These are phyloP conservation scores for Globisporangium polare DNA, from an alignment of 352 stramenopile genomes.

Conservation along the genomic window DNA sequence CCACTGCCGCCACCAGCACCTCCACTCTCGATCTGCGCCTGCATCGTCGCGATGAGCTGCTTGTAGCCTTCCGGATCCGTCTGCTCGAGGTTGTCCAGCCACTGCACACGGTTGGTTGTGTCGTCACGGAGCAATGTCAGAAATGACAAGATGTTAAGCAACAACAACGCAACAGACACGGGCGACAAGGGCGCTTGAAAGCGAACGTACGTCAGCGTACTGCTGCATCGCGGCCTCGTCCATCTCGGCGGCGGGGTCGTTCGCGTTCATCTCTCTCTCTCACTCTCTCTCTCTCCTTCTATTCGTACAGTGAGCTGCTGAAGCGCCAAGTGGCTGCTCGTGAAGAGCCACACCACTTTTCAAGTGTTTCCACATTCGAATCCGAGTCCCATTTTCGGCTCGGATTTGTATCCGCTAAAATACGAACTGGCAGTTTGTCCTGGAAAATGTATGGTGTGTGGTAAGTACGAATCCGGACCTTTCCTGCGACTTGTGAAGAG, in stretches of 20 bases:
- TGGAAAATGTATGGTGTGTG: not conserved
- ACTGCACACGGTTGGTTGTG: constrained; percentile 25
- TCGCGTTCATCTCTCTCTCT: not conserved
- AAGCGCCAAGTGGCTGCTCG: not conserved
- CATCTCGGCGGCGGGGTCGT: constrained; percentile 23
- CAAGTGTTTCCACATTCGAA: not conserved
- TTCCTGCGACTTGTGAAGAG: not conserved
- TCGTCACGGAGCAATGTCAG: not conserved
- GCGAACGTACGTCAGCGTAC: constrained; percentile 55
- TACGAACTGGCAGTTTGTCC: not conserved
- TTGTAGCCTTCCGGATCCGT: constrained; percentile 67
- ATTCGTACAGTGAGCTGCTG: not conserved
- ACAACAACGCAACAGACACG: not conserved
- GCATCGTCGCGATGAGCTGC: constrained; percentile 60
- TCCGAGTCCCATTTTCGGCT: not conserved
- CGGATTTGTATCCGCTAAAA: not conserved
- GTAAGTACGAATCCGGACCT: not conserved
- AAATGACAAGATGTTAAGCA: not conserved
- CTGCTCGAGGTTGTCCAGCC: constrained; percentile 65
- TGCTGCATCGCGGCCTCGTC: constrained; percentile 63
- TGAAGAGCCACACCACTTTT: constrained; percentile 1
- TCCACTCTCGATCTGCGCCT: constrained; percentile 44
- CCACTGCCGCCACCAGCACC: not conserved
- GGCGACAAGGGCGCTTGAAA: not conserved
- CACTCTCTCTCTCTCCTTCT: too few species aligned